Evolutionary conservation across 108 stramenopile genomes (phyloP), one percentile per base, ranked within the genome.

Genomic region (Skeletonema costatum): DNA sequence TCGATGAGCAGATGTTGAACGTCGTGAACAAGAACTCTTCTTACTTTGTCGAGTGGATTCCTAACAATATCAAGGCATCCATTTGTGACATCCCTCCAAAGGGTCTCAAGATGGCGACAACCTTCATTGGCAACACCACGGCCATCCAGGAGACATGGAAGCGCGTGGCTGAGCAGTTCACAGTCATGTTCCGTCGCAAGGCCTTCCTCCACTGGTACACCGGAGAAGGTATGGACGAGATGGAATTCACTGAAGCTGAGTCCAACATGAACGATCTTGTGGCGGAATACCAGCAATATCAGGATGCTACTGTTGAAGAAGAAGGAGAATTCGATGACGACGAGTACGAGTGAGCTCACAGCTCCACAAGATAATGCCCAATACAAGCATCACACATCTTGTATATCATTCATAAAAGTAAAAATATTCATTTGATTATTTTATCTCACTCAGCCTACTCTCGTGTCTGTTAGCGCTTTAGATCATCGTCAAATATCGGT

Each of bases 31-130:
- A 98, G 95, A 98, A 99, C 90, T 94, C 95, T 13, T 96, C 96
- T 31, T 97, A 97, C 94, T 99, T 99, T 84, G 98, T 99, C 33
- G 98, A 99, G 80, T 99, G 98, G 98, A 99, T 99, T 85, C 98
- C 98, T 69, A 98, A 99, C 92, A 99, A 99, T 92, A 89, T 99
- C 77, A 99, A 99, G 95, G 96, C 97, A 32, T 97, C 97, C 62
- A 97, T 99, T 74, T 99, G 98, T 76, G 97, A 99, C 91, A 95
- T 99, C 64, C 98, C 98, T 8, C 98, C 97, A 62, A 93, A 90
- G 88, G 98, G 98, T 56, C 85, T 99, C 73, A 93, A 90, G 80
- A 97, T 93, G 93, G 90, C 96, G 32, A 87, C 87, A 75, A 93
- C 93, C 56, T 98, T 98, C 73, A 90, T 98, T 80, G 97, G 97